phyloP scores from a whole-genome alignment of 306 rosid species.

The Cucumis hystrix region DNA sequence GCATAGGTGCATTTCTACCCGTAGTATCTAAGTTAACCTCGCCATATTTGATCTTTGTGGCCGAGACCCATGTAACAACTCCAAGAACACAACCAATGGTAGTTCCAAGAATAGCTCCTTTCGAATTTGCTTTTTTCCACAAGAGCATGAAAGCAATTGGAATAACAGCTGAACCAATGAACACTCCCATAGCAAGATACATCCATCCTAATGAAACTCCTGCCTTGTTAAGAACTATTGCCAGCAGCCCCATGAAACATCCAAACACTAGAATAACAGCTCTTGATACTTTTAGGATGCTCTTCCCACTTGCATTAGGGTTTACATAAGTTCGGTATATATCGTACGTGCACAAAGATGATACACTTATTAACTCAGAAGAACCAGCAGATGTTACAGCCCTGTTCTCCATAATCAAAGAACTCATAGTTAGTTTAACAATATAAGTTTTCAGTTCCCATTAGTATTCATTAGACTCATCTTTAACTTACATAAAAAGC shows the following conservation, averaged over 20 bases:
- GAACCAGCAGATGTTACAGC: slow-evolving; percentile 98
- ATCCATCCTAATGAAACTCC: slow-evolving; percentile 90
- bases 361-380: slow-evolving; percentile 72
- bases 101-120: slow-evolving; percentile 76
- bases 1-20: slow-evolving; percentile 91
- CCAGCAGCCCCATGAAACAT: slow-evolving; percentile 72
- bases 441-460: not conserved
- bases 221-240: slow-evolving; percentile 71
- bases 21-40: slow-evolving; percentile 58
- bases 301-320: slow-evolving; percentile 67
- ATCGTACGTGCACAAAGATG: slow-evolving; percentile 80
- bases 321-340: slow-evolving; percentile 75
- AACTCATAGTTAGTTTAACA: not conserved
- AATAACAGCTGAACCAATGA: slow-evolving; percentile 83
- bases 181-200: slow-evolving; percentile 89
- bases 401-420: slow-evolving; percentile 30
- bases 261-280: slow-evolving; percentile 53
- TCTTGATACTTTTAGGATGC: slow-evolving; percentile 69
- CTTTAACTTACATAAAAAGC: slow-evolving; percentile 77
- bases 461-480: not conserved
- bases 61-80: slow-evolving; percentile 61
- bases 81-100: slow-evolving; percentile 63
- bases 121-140: slow-evolving; percentile 77
- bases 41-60: slow-evolving; percentile 54
- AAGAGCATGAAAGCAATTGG: slow-evolving; percentile 90